Base-by-base conservation (phyloP, 345 rosid species). In the Ceriops decandra region DNA sequence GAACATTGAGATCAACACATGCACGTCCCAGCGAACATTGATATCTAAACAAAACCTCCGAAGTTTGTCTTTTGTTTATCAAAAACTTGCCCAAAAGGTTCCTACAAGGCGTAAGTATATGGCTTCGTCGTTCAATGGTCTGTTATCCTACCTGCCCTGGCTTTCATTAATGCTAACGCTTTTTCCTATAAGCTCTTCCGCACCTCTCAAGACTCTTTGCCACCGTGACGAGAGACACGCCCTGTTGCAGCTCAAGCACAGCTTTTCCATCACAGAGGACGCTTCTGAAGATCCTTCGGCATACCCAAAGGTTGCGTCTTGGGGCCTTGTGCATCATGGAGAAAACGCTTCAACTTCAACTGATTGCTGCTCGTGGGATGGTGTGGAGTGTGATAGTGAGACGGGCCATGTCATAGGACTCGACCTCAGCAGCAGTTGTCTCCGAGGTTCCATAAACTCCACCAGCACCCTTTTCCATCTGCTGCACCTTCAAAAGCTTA, bases 351-450 rank as follows among this genome's bases (percentile, higher is more conserved):
- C 49, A 42, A 52, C 7, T 63, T 42, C 49, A 13, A 42, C 49
- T 42, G 64, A 71, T 57, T 71, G 64, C 21, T 71, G 74, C 58
- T 57, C 15, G 10, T 69, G 81, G 77, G 74, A 72, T 33, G 77
- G 74, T 7, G 46, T 67, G 30, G 67, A 68, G 53, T 68, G 70
- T 5, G 67, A 72, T 35, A 2, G 2, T 9, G 0, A 20, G 27
- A 15, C 61, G 7, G 47, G 57, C 42, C 70, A 64, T 64, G 31
- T 66, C n/a, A 54, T 66, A 15, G 36, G 54, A 36, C 68, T 65
- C 60, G 62, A 69, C 26, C 70, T 53, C 31, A 52, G 71, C 6
- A 38, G 63, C 66, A 62, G 69, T 24, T 52, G 60, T 11, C 69
- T 73, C 19, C 49, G 32, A 20, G 81, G 74, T 26, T 69, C 71